Percentiles rank a stretch among this genome's conserved stretches.
Evolutionary conservation across 2,329 filamentous ascomycete genomes (phyloP).

Genomic region (Ceratocystis alfenasii): DNA sequence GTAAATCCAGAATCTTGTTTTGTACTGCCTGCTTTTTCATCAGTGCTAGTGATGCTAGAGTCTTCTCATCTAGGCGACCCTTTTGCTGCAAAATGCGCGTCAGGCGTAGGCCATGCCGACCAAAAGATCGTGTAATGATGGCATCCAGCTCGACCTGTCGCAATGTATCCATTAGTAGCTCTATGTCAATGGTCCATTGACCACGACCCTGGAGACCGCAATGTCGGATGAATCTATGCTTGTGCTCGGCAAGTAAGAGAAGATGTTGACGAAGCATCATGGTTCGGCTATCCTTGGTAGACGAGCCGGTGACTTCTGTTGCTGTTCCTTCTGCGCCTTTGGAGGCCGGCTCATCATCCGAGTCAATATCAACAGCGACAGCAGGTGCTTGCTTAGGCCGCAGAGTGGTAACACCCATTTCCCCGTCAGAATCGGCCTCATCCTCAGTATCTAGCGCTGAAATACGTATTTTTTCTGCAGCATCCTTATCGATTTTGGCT

Average conservation of each 20-base stretch:
- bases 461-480: conserved; percentile 37
- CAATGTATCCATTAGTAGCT: conserved; percentile 56
- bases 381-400: conserved; percentile 10
- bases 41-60: conserved; percentile 65
- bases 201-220: conserved; percentile 51
- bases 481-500: conserved; percentile 36
- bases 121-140: conserved; percentile 66
- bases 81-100: conserved; percentile 73
- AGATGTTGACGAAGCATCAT: conserved; percentile 48
- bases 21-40: conserved; percentile 79
- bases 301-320: conserved; percentile 28
- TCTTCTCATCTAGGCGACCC: conserved; percentile 91
- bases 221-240: conserved; percentile 55
- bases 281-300: conserved; percentile 33
- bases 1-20: conserved; percentile 71
- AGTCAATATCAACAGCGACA: conserved; percentile 21
- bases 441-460: conserved; percentile 30
- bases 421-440: conserved; percentile 28
- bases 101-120: conserved; percentile 66
- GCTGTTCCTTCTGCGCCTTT: conserved; percentile 37
- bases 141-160: conserved; percentile 70
- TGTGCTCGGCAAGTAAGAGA: conserved; percentile 57
- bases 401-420: neutral
- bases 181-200: conserved; percentile 76
- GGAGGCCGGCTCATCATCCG: conserved; percentile 26